phyloP scores from a whole-genome alignment of 768 basidiomycete genomes.

The Trametes punicea region DNA sequence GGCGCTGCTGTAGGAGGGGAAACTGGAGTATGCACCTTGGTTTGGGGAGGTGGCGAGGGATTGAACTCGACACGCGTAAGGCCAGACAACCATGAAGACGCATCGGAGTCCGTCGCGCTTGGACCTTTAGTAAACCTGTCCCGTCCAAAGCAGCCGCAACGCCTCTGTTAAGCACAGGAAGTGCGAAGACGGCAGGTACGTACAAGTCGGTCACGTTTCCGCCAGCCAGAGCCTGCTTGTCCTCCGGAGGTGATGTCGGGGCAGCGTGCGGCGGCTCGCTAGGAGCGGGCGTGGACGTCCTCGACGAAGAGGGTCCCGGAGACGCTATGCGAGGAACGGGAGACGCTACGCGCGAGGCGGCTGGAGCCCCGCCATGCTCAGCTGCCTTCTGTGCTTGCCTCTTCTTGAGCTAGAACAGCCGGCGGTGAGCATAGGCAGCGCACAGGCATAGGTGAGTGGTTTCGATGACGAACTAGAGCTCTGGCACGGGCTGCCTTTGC shows the following conservation, averaged over 20 bases:
- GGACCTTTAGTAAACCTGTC: slow-evolving; percentile 40
- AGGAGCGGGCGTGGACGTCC: slow-evolving; percentile 31
- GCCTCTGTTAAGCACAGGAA: background rate
- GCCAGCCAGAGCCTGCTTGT: slow-evolving; percentile 41
- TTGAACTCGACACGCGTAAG: slow-evolving; percentile 43
- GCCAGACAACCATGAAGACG: slow-evolving; percentile 56
- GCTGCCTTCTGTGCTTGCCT: slow-evolving; percentile 69
- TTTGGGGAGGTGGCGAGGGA: slow-evolving; percentile 25
- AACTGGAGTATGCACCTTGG: slow-evolving; percentile 18
- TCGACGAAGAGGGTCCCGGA: slow-evolving; percentile 45
- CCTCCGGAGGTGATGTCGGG: slow-evolving; percentile 14
- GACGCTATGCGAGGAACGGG: slow-evolving; percentile 35
- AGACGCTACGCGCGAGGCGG: slow-evolving; percentile 25
- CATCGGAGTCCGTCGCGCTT: slow-evolving; percentile 35
- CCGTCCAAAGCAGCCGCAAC: background rate
- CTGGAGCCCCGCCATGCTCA: slow-evolving; percentile 19
- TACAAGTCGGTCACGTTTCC: slow-evolving; percentile 56
- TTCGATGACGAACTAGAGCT: slow-evolving; percentile 57
- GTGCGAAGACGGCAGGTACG: slow-evolving; percentile 32
- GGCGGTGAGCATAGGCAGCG: background rate
- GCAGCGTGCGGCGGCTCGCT: slow-evolving; percentile 22
- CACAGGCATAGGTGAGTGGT: background rate
- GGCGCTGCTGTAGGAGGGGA: slow-evolving; percentile 14
- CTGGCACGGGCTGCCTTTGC: slow-evolving; percentile 81
- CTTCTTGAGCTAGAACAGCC: slow-evolving; percentile 66